Conservation (phyloP, 1,139 yeast genomes). For the Lodderomyces parapsilosis region DNA sequence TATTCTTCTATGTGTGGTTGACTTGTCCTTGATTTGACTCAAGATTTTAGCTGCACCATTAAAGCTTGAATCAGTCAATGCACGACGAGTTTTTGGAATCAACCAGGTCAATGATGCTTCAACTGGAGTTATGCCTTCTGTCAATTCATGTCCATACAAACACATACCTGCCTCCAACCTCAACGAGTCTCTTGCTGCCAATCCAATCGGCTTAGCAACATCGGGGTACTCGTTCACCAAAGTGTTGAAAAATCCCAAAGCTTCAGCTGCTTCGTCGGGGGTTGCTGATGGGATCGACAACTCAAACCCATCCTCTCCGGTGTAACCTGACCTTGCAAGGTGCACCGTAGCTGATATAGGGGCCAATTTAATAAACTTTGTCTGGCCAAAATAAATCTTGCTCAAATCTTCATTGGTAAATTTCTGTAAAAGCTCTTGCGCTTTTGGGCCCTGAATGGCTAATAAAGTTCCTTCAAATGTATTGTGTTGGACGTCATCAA, state of each 20-base stretch:
- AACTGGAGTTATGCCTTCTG: slow-evolving; percentile 79
- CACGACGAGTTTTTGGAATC: slow-evolving; percentile 77
- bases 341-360: slow-evolving; percentile 51
- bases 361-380: slow-evolving; percentile 54
- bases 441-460: slow-evolving; percentile 91
- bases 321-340: slow-evolving; percentile 91
- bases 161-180: slow-evolving; percentile 99
- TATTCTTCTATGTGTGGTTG: slow-evolving; percentile 61
- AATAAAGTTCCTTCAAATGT: slow-evolving; percentile 74
- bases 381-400: slow-evolving; percentile 71
- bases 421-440: slow-evolving; percentile 63
- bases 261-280: slow-evolving; percentile 39
- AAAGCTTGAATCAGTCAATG: slow-evolving; percentile 42
- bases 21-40: slow-evolving; percentile 66
- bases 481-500: slow-evolving; percentile 53
- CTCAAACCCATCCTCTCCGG: slow-evolving; percentile 98
- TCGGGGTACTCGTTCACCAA: slow-evolving; percentile 57
- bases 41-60: slow-evolving; percentile 76
- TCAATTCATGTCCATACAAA: slow-evolving; percentile 88
- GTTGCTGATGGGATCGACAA: slow-evolving; percentile 68
- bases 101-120: slow-evolving; percentile 91
- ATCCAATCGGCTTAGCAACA: slow-evolving; percentile 80
- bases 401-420: slow-evolving; percentile 60
- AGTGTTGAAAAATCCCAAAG: slow-evolving; percentile 60
- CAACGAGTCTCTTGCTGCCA: slow-evolving; percentile 95